phyloP scores from a whole-genome alignment of 2,329 filamentous ascomycete genomes.

The Epicoccum nigrum region DNA sequence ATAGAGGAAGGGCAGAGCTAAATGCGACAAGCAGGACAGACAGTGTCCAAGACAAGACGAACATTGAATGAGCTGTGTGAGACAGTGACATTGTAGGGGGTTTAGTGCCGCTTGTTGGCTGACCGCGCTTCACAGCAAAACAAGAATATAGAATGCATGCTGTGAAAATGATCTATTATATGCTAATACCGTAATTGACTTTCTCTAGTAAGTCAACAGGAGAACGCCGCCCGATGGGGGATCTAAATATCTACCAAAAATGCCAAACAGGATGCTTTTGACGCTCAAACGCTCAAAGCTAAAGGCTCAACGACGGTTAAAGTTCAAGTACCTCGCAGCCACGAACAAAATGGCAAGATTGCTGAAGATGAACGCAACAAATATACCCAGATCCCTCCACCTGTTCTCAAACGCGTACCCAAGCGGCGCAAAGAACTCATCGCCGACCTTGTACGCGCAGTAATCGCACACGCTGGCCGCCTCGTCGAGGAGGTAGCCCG shows the following conservation, averaged over 20 bases:
- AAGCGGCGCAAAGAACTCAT: constrained; percentile 77
- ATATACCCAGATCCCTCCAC: constrained; percentile 86
- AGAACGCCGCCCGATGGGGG: constrained; percentile 23
- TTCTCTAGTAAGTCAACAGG: not conserved
- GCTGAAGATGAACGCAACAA: constrained; percentile 74
- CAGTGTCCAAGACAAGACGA: no score
- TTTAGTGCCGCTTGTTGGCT: no score
- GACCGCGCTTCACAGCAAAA: not conserved
- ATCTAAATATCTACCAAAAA: constrained; percentile 16
- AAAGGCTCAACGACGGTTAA: constrained; percentile 46
- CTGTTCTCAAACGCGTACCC: constrained; percentile 70
- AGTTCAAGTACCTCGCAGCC: constrained; percentile 58
- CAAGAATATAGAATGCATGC: not conserved
- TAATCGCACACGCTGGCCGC: constrained; percentile 74
- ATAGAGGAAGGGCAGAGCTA: no score
- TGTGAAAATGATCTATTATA: not conserved
- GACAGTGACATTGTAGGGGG: not conserved
- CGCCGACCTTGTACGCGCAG: constrained; percentile 79
- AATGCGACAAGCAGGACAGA: no score
- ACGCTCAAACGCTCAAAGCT: not conserved
- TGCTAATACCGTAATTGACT: not conserved
- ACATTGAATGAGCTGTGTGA: not conserved
- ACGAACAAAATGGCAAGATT: constrained; percentile 72
- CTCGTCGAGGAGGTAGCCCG: constrained; percentile 74
- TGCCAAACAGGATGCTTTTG: constrained; percentile 8